Base-by-base conservation (phyloP, 371 early-diverging fungal species). In the Vittaforma corneae region DNA sequence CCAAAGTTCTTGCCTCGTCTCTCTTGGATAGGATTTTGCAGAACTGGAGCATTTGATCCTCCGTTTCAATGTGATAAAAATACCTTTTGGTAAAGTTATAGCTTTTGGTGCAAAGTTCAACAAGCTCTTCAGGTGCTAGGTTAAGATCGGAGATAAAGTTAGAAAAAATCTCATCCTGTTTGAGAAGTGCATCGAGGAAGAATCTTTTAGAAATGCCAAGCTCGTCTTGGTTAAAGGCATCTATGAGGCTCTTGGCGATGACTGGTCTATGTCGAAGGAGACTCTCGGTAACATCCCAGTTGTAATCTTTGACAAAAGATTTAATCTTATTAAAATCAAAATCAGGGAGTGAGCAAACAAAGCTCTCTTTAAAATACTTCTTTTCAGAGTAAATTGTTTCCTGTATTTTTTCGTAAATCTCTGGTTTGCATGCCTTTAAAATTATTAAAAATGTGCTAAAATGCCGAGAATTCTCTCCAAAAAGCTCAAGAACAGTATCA, bases 191-290 rank as follows among this genome's bases (percentile, higher is more conserved):
- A 5, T 63, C 58, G 2, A 63, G 5, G 26, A 63, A 63, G 32
- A 20, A 44, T 26, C 29, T 57, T 28, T 42, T 33, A 16, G 40
- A 18, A 2, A 63, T 55, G 9, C 11, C 6, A 16, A 63, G 11
- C 2, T 26, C 20, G 6, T 33, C 38, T 22, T 9, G 3, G 6
- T 52, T 55, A n/a, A 63, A 24, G 4, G 5, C 50, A 18, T 30
- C 9, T 32, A 65, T 40, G 4, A 32, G 2, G 4, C 4, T 5
- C 3, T 5, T 4, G 5, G 38, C 45, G 5, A 42, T 16, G 20
- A 24, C 16, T 6, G 64, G 64, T 29, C 64, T 42, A n/a, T 40
- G 22, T 24, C 33, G 59, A 56, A 35, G n/a, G 24, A 63, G 16
- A 9, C 59, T 9, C 16, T 5, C 24, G 2, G 56, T 11, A 16